Base-by-base conservation (phyloP, 805 yeast genomes). In the Hanseniaspora occidentalis region DNA sequence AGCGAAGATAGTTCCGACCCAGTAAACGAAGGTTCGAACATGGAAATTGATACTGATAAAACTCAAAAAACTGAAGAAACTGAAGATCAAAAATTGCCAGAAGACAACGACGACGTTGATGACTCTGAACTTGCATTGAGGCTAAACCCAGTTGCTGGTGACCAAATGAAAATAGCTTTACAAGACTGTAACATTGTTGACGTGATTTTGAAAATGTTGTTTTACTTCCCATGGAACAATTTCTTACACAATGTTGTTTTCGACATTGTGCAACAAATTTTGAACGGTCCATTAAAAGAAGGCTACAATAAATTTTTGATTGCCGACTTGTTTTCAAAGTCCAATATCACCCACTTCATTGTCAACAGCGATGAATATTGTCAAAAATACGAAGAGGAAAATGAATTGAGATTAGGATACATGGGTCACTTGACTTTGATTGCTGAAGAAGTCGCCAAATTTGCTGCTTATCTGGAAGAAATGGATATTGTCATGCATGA, bases 401-500 rank as follows among this genome's bases (percentile, higher is more conserved):
- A 70, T 3, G 75, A 75, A 13, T 71, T 84, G 11, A 67, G 96
- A 41, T 73, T 92, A 18, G 98, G 98, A 0, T 92, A 89, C 57
- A 88, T 89, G 88, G 98, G 98, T 20, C 98, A 92, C 57, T 61
- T 92, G 45, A 85, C 94, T 3, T 66, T 92, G 31, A 84, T 92
- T 39, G 88, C 96, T 35, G 98, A 92, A 58, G 98, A 92, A 58
- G 92, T 92, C 37, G 96, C 88, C 35, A 92, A 92, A 60, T 92
- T 92, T 55, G 58, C 67, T 4, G 62, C 66, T 4, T 67, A 74
- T 18, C 63, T 70, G 29, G 57, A 58, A 21, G 63, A 58, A 40
- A 52, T 55, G 52, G 54, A 57, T 27, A 47, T 58, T 14, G 47
- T 47, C 2, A 56, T 56, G 38, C 39, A 49, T 19, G 52, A 54